phyloP scores from a whole-genome alignment of 2,329 filamentous ascomycete species.

The Colletotrichum higginsianum region DNA sequence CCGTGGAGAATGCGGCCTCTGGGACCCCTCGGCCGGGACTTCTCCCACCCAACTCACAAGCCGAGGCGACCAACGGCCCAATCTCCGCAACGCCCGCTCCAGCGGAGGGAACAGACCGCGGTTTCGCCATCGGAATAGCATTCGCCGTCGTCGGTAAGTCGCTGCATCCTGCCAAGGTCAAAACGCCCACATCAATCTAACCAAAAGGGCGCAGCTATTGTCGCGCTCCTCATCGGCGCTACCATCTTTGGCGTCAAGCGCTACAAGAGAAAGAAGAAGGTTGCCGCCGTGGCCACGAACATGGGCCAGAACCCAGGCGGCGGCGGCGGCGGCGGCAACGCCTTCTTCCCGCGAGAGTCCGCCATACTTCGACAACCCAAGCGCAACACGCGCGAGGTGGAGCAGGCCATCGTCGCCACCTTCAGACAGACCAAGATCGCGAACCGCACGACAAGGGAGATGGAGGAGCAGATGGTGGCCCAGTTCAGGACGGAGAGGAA shows the following conservation, averaged over 20 bases:
- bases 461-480: conserved; percentile 38
- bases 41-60: conserved; percentile 21
- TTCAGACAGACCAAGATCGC: conserved; percentile 32
- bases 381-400: conserved; percentile 27
- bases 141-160: conserved; percentile 29
- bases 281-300: conserved; percentile 26
- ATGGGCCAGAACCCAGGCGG: conserved; percentile 20
- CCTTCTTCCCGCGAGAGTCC: conserved; percentile 14
- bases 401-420: conserved; percentile 25
- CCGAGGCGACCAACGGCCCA: conserved; percentile 1
- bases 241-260: conserved; percentile 28
- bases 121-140: conserved; percentile 19
- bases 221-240: conserved; percentile 30
- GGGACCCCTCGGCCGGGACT: conserved; percentile 8
- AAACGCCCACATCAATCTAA: not conserved
- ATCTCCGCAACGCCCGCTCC: conserved; percentile 16
- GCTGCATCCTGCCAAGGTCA: too few species aligned
- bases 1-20: conserved; percentile 27
- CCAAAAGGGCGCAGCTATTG: not conserved
- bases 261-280: conserved; percentile 31
- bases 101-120: not conserved
- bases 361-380: conserved; percentile 23
- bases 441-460: conserved; percentile 31
- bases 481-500: conserved; percentile 23
- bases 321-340: not conserved